Conservation (phyloP, 768 basidiomycete species). For the Xerocomellus intermedius region DNA sequence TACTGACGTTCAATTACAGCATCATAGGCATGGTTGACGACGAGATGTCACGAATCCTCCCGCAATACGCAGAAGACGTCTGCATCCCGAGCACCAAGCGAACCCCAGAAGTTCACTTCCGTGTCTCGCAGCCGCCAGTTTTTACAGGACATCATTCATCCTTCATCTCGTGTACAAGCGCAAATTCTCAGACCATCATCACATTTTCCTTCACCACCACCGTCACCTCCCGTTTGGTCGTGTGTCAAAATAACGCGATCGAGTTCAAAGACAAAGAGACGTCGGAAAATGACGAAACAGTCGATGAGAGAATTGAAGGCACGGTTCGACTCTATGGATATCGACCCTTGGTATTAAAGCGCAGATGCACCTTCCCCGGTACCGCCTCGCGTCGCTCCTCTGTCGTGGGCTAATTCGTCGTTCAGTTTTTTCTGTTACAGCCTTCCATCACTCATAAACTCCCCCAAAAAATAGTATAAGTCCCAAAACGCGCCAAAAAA, state of each 20-base stretch:
- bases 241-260: conserved; percentile 22
- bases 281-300: conserved; percentile 6
- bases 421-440: not conserved
- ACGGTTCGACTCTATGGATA: conserved; percentile 11
- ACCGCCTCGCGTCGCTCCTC: not conserved
- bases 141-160: not conserved
- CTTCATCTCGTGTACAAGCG: not conserved
- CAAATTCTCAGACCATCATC: not conserved
- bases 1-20: not conserved
- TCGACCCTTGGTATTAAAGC: conserved; percentile 8
- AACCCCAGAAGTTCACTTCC: not conserved
- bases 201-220: not conserved
- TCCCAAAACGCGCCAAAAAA: conserved; percentile 4
- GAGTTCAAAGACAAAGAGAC: conserved; percentile 1
- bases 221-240: conserved; percentile 8
- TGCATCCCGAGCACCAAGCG: not conserved
- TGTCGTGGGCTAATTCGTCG: not conserved
- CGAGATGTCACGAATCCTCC: not conserved
- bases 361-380: not conserved
- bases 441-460: not conserved
- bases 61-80: not conserved
- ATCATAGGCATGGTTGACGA: conserved; percentile 7
- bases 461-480: not conserved
- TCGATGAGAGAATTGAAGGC: conserved; percentile 10
- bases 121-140: not conserved